A percentile compares a stretch with the other conserved stretches of the same genome.
Conservation (phyloP, 176 grass and related monocot species). For the Lolium perenne region DNA sequence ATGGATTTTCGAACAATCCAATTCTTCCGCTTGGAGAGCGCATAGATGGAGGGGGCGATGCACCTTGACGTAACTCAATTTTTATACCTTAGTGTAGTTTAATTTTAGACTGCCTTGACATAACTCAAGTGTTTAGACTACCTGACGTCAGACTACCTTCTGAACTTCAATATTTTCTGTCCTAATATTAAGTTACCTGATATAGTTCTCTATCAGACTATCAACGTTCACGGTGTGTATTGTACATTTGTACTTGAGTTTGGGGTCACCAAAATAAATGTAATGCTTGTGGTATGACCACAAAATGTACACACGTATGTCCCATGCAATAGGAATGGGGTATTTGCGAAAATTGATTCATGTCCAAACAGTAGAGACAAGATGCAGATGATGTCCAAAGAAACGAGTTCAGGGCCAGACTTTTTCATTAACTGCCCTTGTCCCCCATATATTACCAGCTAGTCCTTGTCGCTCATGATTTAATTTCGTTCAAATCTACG, state of each 20-base stretch:
- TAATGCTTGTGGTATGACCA: background rate
- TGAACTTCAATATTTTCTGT: too few species aligned
- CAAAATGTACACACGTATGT: background rate
- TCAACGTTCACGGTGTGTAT: background rate
- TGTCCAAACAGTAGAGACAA: constrained; percentile 1
- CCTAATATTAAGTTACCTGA: too few species aligned
- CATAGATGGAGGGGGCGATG: too few species aligned
- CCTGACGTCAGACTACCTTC: too few species aligned
- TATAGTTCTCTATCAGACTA: too few species aligned
- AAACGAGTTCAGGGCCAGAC: background rate
- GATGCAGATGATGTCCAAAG: background rate
- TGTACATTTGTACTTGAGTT: background rate
- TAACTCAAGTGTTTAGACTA: too few species aligned
- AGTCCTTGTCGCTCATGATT: background rate
- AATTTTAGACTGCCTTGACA: too few species aligned
- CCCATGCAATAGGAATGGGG: background rate
- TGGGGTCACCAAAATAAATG: background rate
- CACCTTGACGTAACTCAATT: too few species aligned
- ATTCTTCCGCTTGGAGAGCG: too few species aligned
- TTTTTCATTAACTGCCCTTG: background rate
- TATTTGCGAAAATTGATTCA: background rate
- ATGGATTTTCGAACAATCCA: too few species aligned
- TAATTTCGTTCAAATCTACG: background rate
- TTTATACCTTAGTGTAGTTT: too few species aligned
- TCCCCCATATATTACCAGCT: background rate